Percentiles rank a stretch among this genome's conserved stretches.
Evolutionary conservation across 345 rosid genomes (phyloP).

Genomic region (Linum tenue): DNA sequence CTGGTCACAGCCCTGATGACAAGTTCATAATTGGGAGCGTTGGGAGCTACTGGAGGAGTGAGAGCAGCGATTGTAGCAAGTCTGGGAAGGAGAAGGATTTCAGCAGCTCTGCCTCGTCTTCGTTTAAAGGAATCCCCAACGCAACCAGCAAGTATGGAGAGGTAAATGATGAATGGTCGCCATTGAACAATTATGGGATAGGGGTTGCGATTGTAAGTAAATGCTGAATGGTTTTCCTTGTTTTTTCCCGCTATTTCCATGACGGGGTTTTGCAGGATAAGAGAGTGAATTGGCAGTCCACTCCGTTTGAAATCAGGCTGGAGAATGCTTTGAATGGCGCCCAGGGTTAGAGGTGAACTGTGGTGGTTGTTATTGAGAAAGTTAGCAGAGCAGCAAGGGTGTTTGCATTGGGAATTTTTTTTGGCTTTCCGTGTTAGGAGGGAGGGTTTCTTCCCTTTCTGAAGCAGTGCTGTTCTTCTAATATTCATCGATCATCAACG

Average conservation of each 20-base stretch:
- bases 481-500: too few relatives aligned
- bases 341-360: not conserved
- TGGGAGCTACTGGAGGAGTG: slow-evolving; percentile 62
- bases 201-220: not conserved
- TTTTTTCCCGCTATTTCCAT: slow-evolving; percentile 5
- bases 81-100: slow-evolving; percentile 19
- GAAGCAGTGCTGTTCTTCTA: too few relatives aligned
- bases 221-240: not conserved
- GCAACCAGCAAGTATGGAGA: slow-evolving; percentile 89
- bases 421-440: too few relatives aligned
- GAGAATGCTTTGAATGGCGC: slow-evolving; percentile 70
- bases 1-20: slow-evolving; percentile 68
- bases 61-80: not conserved
- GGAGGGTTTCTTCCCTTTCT: too few relatives aligned
- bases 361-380: not conserved
- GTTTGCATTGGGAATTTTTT: not conserved
- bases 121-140: slow-evolving; percentile 84
- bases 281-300: slow-evolving; percentile 80
- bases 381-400: not conserved
- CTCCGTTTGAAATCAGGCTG: slow-evolving; percentile 86
- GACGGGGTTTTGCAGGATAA: slow-evolving; percentile 59
- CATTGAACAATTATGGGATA: slow-evolving; percentile 1
- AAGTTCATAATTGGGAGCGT: slow-evolving; percentile 79
- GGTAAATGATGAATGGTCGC: slow-evolving; percentile 34
- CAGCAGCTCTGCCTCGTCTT: slow-evolving; percentile 35